A percentile compares a stretch with the other conserved stretches of the same genome.
These are phyloP conservation scores for Graphium sp. DNA, from an alignment of 2,329 filamentous ascomycete genomes.

Conservation along the genomic window DNA sequence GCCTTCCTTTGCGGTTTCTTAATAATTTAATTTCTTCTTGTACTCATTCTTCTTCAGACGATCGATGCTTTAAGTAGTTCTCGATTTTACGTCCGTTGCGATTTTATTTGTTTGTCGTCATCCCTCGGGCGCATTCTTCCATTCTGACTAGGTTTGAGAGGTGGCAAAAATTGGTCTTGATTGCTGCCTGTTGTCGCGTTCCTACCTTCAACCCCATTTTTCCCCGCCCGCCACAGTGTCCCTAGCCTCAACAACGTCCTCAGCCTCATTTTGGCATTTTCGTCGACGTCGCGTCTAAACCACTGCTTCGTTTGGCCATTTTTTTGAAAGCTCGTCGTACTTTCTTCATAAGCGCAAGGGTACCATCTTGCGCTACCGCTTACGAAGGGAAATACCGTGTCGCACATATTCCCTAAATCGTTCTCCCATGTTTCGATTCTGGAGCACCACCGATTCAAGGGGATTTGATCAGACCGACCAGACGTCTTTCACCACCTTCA, in stretches of 20 bases:
- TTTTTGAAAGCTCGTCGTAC: too few relatives aligned
- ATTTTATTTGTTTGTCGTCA: constrained; percentile 8
- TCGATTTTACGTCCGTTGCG: constrained; percentile 16
- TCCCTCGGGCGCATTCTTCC: constrained; percentile 4
- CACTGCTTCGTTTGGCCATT: too few relatives aligned
- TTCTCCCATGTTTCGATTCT: constrained; percentile 43
- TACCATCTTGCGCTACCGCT: too few relatives aligned
- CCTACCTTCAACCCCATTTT: too few relatives aligned
- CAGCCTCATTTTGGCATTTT: too few relatives aligned
- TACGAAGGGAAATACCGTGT: constrained; percentile 1
- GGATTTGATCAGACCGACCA: constrained; percentile 34
- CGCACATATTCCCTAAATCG: constrained; percentile 4
- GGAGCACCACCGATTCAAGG: constrained; percentile 39
- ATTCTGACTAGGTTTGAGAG: too few relatives aligned
- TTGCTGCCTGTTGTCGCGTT: too few relatives aligned
- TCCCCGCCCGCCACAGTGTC: too few relatives aligned
- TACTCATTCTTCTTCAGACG: constrained; percentile 8
- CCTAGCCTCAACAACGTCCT: too few relatives aligned
- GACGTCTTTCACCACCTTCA: constrained; percentile 14
- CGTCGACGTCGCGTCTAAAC: too few relatives aligned
- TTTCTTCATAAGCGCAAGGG: too few relatives aligned
- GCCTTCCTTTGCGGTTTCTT: constrained; percentile 9
- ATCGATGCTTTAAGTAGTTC: constrained; percentile 31
- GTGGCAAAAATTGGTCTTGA: too few relatives aligned
- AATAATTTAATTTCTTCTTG: constrained; percentile 7